Conservation (phyloP, 768 basidiomycete genomes). For the Rhizopogon roseolus region DNA sequence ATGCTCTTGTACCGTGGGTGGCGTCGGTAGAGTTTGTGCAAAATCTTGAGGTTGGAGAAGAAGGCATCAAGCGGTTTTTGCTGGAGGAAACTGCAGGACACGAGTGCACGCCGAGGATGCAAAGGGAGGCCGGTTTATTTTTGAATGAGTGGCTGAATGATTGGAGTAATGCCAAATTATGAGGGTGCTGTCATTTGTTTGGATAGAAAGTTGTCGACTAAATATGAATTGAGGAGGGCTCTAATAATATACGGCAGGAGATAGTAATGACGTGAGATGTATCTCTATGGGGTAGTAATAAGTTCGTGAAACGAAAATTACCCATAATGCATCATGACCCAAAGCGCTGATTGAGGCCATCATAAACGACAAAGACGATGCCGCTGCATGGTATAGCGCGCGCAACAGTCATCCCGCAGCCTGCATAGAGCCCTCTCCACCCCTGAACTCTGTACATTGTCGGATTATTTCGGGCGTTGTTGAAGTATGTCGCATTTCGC, state of each 20-base stretch:
- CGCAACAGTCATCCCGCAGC: conserved; percentile 84
- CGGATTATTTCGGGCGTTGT: too few relatives aligned
- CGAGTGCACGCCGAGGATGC: conserved; percentile 57
- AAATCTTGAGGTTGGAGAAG: conserved; percentile 42
- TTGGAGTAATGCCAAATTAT: conserved; percentile 1
- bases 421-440: conserved; percentile 75
- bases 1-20: conserved; percentile 65
- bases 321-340: conserved; percentile 14
- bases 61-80: conserved; percentile 52
- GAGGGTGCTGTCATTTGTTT: not conserved
- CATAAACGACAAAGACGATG: conserved; percentile 87
- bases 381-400: conserved; percentile 82
- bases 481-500: too few relatives aligned
- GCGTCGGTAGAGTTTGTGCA: conserved; percentile 54
- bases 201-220: not conserved
- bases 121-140: conserved; percentile 34
- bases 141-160: conserved; percentile 20
- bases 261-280: not conserved
- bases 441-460: conserved; percentile 75
- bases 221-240: not conserved
- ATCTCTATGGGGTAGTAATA: not conserved
- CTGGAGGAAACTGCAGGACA: conserved; percentile 59
- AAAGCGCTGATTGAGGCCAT: conserved; percentile 54
- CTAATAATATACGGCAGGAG: not conserved
- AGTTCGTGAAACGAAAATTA: not conserved